A percentile compares a stretch with the other conserved stretches of the same genome.
phyloP scores from a whole-genome alignment of 2,329 filamentous ascomycete species.

The Tolypocladium paradoxum region DNA sequence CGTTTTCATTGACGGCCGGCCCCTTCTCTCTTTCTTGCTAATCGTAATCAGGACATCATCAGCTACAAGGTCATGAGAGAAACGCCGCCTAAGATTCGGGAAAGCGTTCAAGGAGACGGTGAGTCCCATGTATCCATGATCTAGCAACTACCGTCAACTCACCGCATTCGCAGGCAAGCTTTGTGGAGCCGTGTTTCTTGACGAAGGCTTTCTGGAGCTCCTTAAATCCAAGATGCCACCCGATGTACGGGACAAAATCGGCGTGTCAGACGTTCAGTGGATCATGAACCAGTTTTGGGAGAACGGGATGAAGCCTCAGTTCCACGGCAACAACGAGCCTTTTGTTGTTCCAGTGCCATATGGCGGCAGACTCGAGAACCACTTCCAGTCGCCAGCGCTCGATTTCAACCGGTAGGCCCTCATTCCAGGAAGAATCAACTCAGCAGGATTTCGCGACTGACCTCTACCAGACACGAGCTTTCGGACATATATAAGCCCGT shows the following conservation, averaged over 20 bases:
- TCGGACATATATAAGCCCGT: constrained; percentile 1
- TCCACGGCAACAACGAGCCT: constrained; percentile 5
- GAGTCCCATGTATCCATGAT: background rate
- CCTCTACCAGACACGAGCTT: constrained; percentile 11
- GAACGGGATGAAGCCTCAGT: constrained; percentile 16
- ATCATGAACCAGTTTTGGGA: constrained; percentile 19
- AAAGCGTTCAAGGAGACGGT: constrained; percentile 27
- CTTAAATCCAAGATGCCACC: constrained; percentile 13
- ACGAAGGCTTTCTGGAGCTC: constrained; percentile 22
- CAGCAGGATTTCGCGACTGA: background rate
- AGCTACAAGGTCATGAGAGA: constrained; percentile 19
- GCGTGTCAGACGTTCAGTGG: background rate
- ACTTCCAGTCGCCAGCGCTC: background rate
- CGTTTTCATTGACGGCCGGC: background rate
- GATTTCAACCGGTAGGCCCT: constrained; percentile 2
- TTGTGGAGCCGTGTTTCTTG: constrained; percentile 29
- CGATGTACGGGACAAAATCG: background rate
- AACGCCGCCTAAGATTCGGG: constrained; percentile 18
- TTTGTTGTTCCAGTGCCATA: constrained; percentile 12
- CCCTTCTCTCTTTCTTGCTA: background rate
- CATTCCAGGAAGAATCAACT: background rate
- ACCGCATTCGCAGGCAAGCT: constrained; percentile 17
- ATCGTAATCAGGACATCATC: constrained; percentile 26
- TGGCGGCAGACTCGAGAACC: background rate
- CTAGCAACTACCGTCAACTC: background rate